Evolutionary conservation across 2,329 filamentous ascomycete genomes (phyloP), one percentile per base, ranked within the genome.

Genomic region (Diplodia sapinea): DNA sequence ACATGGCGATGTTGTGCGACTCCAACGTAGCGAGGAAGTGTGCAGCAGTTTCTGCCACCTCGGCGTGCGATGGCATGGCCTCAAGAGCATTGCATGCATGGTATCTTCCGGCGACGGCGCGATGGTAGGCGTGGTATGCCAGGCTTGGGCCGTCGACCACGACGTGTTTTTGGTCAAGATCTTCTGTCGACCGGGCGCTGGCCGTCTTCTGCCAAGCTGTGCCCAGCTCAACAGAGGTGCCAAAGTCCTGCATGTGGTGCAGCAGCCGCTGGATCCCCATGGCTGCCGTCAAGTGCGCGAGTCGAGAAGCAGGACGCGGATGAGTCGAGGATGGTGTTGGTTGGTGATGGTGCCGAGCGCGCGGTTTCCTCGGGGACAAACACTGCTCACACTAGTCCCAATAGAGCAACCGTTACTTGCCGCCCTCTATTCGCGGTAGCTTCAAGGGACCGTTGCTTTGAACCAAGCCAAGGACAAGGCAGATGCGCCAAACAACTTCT

Each of bases 1-100:
- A 94, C 92, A 95, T 84, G 55, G 79, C 79, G 61, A 91, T 84
- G 65, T 85, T 83, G 68, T 84, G 82, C 3, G 73, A 73, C 61
- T 82, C 80, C 17, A 96, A 78, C 43, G 83, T 77, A 29, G 89
- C 80, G 1, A 97, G 82, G 84, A 90, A 94, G 52, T 71, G 67
- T 52, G 76, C 70, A 26, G 76, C 84, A 20, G 85, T 83, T 7
- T 81, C 76, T 15, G 87, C 89, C 52, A 95, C 82, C 51, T 89
- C 82, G 12, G 81, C 73, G 77, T 94, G 93, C 0, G 87, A 84
- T 5, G 89, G 87, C 52, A 61, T 65, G 20, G 67, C 61, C 20
- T 65, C 67, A 2, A 65, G 33, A 2, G 61, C 67, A 40, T 68
- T 68, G 15, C 61, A 33, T 2, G 61, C 61, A 29, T 52, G 61